phyloP scores from a whole-genome alignment of 2,329 filamentous ascomycete species.

The Alternaria ethzedia region DNA sequence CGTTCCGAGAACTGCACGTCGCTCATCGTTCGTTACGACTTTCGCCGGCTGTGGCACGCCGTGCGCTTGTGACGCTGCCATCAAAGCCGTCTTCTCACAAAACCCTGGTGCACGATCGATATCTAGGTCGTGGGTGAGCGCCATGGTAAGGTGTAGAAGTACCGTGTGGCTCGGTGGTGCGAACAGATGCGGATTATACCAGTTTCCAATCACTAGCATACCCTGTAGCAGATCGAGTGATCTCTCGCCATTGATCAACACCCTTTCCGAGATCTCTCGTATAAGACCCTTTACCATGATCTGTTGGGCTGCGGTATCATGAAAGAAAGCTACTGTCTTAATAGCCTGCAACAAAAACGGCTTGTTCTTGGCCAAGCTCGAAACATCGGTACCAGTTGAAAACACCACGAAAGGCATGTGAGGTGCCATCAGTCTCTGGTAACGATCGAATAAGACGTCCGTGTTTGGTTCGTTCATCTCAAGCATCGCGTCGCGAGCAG shows the following conservation, averaged over 20 bases:
- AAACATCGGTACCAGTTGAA: not conserved
- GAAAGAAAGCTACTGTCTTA: not conserved
- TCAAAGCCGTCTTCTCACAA: constrained; percentile 7
- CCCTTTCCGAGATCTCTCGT: not conserved
- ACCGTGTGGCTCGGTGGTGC: not conserved
- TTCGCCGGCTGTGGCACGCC: constrained; percentile 6
- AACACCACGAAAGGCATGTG: not conserved
- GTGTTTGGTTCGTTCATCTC: not conserved
- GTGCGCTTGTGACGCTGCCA: constrained; percentile 4
- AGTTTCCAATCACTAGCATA: constrained; percentile 8
- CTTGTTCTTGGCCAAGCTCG: not conserved
- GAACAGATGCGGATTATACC: constrained; percentile 15
- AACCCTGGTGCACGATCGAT: constrained; percentile 5
- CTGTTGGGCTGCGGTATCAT: not conserved
- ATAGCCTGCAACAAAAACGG: not conserved
- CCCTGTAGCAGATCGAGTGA: constrained; percentile 6
- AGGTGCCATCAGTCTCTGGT: not conserved
- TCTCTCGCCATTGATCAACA: not conserved
- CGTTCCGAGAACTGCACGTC: constrained; percentile 11
- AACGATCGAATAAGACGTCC: not conserved
- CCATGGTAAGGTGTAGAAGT: constrained; percentile 16
- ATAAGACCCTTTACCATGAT: not conserved
- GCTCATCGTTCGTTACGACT: constrained; percentile 9
- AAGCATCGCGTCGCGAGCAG: not conserved
- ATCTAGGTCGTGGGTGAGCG: constrained; percentile 8